Conservation (phyloP, 805 yeast species). For the Zygosaccharomyces gambellarensis region DNA sequence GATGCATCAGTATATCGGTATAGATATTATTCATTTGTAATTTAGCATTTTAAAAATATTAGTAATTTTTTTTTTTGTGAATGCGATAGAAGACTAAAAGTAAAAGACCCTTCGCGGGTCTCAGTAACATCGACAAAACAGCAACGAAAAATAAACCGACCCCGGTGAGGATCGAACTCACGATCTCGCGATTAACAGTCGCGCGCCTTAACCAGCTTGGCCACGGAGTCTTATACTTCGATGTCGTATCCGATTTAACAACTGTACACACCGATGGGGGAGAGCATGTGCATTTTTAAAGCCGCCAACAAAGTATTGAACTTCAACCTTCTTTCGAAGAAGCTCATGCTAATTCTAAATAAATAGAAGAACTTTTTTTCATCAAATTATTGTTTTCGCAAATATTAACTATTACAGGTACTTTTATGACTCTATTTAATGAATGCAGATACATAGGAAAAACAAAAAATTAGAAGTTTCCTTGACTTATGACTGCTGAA, state of each 20-base stretch:
- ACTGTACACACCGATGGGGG: too few relatives aligned
- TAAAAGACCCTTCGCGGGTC: too few relatives aligned
- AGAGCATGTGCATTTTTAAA: too few relatives aligned
- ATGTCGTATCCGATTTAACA: too few relatives aligned
- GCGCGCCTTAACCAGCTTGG: slow-evolving; percentile 61
- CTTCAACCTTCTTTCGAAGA: too few relatives aligned
- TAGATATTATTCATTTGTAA: slow-evolving; percentile 1
- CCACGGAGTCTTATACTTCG: slow-evolving; percentile 41
- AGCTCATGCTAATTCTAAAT: too few relatives aligned
- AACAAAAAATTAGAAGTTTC: slow-evolving; percentile 22
- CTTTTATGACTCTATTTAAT: slow-evolving; percentile 5
- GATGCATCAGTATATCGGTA: neutral
- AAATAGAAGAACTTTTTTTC: neutral
- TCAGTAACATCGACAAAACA: too few relatives aligned
- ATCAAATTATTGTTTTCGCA: neutral
- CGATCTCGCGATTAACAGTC: slow-evolving; percentile 63
- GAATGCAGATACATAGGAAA: neutral
- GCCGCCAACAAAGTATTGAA: too few relatives aligned
- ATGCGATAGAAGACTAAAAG: too few relatives aligned
- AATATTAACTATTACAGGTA: neutral
- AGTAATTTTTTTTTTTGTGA: too few relatives aligned
- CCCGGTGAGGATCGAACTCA: slow-evolving; percentile 57
- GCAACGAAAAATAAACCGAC: slow-evolving; percentile 35
- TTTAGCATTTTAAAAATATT: slow-evolving; percentile 1
- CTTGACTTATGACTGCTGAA: slow-evolving; percentile 45